Conservation (phyloP, 768 basidiomycete genomes). For the Cystobasidium onofrii region DNA sequence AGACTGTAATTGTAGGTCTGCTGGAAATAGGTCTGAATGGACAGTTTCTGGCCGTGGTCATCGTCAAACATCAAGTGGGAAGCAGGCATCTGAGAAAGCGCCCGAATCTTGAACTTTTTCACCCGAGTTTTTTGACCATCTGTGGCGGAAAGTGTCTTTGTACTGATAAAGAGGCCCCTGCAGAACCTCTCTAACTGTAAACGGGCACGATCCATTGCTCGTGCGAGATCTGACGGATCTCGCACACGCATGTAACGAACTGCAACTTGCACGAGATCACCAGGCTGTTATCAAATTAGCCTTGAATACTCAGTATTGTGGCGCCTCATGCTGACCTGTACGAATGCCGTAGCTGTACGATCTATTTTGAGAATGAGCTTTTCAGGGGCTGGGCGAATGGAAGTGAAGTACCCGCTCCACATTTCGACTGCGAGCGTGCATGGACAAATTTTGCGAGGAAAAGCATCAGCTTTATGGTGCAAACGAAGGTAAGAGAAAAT, state of each 20-base stretch:
- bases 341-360: constrained; percentile 25
- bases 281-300: background rate
- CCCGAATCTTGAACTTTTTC: constrained; percentile 26
- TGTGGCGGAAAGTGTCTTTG: background rate
- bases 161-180: constrained; percentile 41
- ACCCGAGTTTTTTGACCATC: background rate
- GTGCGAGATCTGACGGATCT: background rate
- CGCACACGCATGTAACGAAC: constrained; percentile 25
- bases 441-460: background rate
- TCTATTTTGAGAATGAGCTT: constrained; percentile 33
- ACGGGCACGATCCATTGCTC: background rate
- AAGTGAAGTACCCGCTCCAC: constrained; percentile 35
- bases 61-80: background rate
- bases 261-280: constrained; percentile 31
- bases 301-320: too few relatives aligned
- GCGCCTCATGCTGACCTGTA: too few relatives aligned
- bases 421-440: background rate
- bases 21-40: constrained; percentile 31
- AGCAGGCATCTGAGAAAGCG: background rate
- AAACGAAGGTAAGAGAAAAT: background rate
- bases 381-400: constrained; percentile 6
- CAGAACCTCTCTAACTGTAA: constrained; percentile 56
- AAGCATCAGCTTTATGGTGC: background rate
- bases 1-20: constrained; percentile 19
- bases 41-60: background rate